Evolutionary conservation across 495 filamentous ascomycete species (phyloP), one percentile per base, ranked within the genome.

Genomic region (Tetracladium setigerum): DNA sequence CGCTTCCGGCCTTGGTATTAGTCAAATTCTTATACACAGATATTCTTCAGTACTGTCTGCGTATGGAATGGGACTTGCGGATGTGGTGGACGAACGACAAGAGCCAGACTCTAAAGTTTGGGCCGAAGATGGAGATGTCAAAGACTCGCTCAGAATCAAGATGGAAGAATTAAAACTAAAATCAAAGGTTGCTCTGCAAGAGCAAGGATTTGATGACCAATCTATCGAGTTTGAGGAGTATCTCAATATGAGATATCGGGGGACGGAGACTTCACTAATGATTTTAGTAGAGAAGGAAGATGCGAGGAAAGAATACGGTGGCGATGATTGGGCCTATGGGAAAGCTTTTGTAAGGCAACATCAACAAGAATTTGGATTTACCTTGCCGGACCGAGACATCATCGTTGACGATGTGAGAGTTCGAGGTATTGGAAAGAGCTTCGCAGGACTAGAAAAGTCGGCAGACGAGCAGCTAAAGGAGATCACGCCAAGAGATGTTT

Each of bases 1-100:
- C 57, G 92, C 91, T 10, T 84, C 89, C 54, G 84, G 83, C 15
- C 70, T 98, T 15, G 90, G 91, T 0, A 87, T 98, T 54, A 74
- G 69, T 24, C 86, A 94, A 61, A 91, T 95, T 31, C 68, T 98
- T 4, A 74, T 98, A 12, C 92, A 96, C 59, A 74, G 84, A 33
- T 95, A 96, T 61, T 95, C 91, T 0, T 95, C 90, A 0, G 89
- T 98, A 2, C 74, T 98, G 0, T 95, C 89, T 0, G 92, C 92
- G 2, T 98, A 96, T 53, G 92, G 92, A 13, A 96, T 98, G 91
- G 89, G 89, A 2, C 64, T 98, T 17, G 92, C 92, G 5, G 91
- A 98, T 59, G 89, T 95, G 0, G 91, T 96, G 11, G 86, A 95
- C 41, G 92, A 98, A 64, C 72, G 80, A 30, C 90, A 96, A 56